Percentiles rank a stretch among this genome's conserved stretches.
Conservation (phyloP, 768 basidiomycete genomes). For the Tylopilus balloui region DNA sequence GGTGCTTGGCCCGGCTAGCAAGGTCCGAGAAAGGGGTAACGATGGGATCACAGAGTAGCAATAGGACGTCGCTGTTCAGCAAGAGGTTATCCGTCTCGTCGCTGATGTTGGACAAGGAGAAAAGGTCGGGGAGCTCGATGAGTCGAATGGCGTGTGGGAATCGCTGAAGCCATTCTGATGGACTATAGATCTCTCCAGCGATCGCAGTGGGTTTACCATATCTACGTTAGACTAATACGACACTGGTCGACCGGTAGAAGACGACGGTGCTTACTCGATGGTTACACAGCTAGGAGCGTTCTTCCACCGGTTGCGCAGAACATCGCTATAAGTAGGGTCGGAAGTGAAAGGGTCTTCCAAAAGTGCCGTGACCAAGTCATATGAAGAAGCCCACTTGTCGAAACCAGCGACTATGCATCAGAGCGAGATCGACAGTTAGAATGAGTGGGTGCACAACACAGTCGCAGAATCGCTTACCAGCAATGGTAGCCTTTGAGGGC, state of each 20-base stretch:
- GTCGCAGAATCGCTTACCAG: slow-evolving; percentile 36
- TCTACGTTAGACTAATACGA: slow-evolving; percentile 9
- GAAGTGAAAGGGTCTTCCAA: slow-evolving; percentile 66
- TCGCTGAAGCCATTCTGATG: slow-evolving; percentile 53
- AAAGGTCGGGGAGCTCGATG: slow-evolving; percentile 33
- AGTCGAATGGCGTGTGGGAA: slow-evolving; percentile 50
- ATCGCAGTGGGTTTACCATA: slow-evolving; percentile 22
- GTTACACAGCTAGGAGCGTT: slow-evolving; percentile 23
- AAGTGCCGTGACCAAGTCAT: slow-evolving; percentile 63
- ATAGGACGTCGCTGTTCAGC: slow-evolving; percentile 53
- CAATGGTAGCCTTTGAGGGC: slow-evolving; percentile 40
- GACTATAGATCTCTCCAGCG: slow-evolving; percentile 33
- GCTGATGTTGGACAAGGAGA: slow-evolving; percentile 13
- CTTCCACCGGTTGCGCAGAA: slow-evolving; percentile 49
- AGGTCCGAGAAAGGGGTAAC: slow-evolving; percentile 45
- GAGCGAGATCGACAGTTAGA: not conserved
- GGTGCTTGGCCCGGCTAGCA: slow-evolving; percentile 14
- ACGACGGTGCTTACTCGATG: slow-evolving; percentile 22
- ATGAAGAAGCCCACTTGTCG: slow-evolving; percentile 50
- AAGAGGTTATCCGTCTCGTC: slow-evolving; percentile 18
- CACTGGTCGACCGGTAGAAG: not conserved
- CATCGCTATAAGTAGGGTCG: slow-evolving; percentile 40
- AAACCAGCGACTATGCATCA: slow-evolving; percentile 49
- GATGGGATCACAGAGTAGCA: slow-evolving; percentile 61
- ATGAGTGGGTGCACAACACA: not conserved